Evolutionary conservation across 495 filamentous ascomycete genomes (phyloP), one percentile per base, ranked within the genome.

Genomic region (Daldinia grandis): DNA sequence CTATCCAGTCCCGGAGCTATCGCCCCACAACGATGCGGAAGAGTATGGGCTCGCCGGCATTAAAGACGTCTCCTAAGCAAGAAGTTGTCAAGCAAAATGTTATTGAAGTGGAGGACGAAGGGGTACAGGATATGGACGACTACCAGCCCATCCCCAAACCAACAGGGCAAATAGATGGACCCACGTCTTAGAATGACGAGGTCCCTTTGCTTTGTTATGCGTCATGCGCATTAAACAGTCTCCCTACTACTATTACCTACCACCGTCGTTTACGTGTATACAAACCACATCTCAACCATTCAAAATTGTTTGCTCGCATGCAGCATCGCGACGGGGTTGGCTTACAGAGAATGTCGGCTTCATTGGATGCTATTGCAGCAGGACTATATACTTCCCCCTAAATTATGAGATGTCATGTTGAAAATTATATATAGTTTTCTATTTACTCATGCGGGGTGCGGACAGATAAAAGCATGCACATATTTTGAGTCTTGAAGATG

Each of bases 81-180:
- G 57, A 68, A 31, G 2, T 58, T 73, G 55, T 64, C 30, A 76
- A 68, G 71, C 73, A 76, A 61, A 53, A 64, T 10, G 64, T 62
- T 24, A 30, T 73, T 56, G 74, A 77, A 44, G 69, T 78, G 47
- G 72, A 76, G 53, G 80, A 82, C 30, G 80, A 82, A 61, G 81
- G 79, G 5, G 47, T 81, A 40, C 76, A 81, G 25, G 80, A 80
- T 62, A 76, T 79, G 75, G 79, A 81, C 44, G 67, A 69, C 65
- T 72, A 70, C 58, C 66, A 73, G 53, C 71, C 76, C 25, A 56
- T 62, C 56, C 66, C 64, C 55, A 74, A 68, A 53, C 63, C 76
- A 21, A 71, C 72, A 33, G 72, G 55, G 66, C 76, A 33, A 51
- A 49, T 62, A 62, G 68, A 72, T 30, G 68, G 65, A 27, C 64